Evolutionary conservation across 495 filamentous ascomycete genomes (phyloP), one percentile per base, ranked within the genome.

Genomic region (Letharia columbiana): DNA sequence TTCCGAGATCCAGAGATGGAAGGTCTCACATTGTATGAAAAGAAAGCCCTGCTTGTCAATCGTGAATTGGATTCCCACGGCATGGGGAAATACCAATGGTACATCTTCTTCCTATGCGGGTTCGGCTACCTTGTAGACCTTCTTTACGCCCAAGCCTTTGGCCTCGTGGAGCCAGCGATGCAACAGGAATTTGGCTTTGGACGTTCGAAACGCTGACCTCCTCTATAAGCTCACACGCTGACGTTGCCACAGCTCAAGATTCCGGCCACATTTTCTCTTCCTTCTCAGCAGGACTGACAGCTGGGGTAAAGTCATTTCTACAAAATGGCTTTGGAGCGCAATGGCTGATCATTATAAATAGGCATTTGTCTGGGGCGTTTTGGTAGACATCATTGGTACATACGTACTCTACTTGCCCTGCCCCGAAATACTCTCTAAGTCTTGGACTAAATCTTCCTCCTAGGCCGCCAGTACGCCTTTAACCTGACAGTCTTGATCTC

Each of bases 91-190:
- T 82, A 83, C 63, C 81, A 83, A 66, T 68, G 68, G 69, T 75
- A 71, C 57, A 77, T 80, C 47, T 82, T 78, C 74, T 65, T 72
- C 23, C 71, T 82, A 10, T 82, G 79, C 63, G 81, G 80, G 17
- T 76, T 83, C 61, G 81, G 81, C 18, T 83, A 82, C 68, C 69
- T 83, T 45, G 70, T 82, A 17, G 81, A 83, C 63, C 69, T 82
- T 56, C 72, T 80, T 7, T 83, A 78, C 73, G 79, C 79, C 10
- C 77, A 81, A 68, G 79, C 76, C 23, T 80, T 82, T 71, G 80
- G 79, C 9, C 68, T 82, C 18, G 77, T 80, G 12, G 70, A 77
- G 60, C 76, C 73, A 66, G 77, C 79, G 18, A 64, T 81, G 68
- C 66, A 79, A 66, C 77, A 79, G 66, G 78, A 80, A 64, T 68